Evolutionary conservation across 805 yeast genomes (phyloP).

Genomic region (Candida boleticola): DNA sequence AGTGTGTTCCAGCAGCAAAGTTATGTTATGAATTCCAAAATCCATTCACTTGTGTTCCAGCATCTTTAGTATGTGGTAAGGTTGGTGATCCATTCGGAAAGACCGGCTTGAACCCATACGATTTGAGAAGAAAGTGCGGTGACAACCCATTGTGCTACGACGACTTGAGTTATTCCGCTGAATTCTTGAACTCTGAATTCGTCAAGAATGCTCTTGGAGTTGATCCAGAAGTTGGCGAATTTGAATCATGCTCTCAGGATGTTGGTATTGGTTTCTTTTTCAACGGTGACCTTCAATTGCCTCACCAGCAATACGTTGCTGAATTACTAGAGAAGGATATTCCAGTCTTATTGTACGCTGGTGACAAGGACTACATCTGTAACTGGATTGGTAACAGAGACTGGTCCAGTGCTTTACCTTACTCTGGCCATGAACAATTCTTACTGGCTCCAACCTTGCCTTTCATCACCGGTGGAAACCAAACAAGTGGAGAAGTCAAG

Average conservation of each 20-base stretch:
- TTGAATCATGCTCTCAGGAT: conserved; percentile 48
- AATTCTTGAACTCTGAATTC: conserved; percentile 50
- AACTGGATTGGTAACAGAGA: conserved; percentile 46
- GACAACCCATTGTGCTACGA: conserved; percentile 53
- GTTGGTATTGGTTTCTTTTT: conserved; percentile 49
- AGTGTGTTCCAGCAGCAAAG: conserved; percentile 29
- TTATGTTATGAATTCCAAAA: conserved; percentile 30
- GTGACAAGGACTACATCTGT: conserved; percentile 46
- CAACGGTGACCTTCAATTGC: conserved; percentile 66
- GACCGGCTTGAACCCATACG: conserved; percentile 64
- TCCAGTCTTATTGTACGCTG: conserved; percentile 44
- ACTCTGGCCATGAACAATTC: conserved; percentile 19
- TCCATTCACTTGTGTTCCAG: conserved; percentile 42
- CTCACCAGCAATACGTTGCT: conserved; percentile 64
- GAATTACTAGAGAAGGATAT: conserved; percentile 37
- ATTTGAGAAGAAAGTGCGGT: conserved; percentile 54
- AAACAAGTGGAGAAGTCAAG: conserved; percentile 73
- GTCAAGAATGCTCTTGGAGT: conserved; percentile 62
- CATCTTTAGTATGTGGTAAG: conserved; percentile 29
- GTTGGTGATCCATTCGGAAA: conserved; percentile 31
- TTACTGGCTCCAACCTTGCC: conserved; percentile 26
- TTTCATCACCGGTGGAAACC: conserved; percentile 34
- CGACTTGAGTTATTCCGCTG: conserved; percentile 47
- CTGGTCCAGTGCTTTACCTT: conserved; percentile 37
- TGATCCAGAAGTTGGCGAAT: conserved; percentile 43